These are phyloP conservation scores for Alternaria panax DNA, from an alignment of 2,329 filamentous ascomycete genomes.

Conservation along the genomic window DNA sequence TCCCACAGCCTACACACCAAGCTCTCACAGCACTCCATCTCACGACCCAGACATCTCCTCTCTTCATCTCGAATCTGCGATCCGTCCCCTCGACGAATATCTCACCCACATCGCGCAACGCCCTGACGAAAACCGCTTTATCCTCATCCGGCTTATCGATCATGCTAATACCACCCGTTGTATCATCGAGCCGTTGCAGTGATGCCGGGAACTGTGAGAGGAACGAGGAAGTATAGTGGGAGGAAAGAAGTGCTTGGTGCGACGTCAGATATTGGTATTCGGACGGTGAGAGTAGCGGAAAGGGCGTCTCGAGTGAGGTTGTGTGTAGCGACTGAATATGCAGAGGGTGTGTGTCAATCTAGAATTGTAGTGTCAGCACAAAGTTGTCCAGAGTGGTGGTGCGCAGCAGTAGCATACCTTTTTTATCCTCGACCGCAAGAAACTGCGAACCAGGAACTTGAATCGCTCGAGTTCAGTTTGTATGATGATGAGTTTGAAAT, in stretches of 20 bases:
- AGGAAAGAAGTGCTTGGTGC: constrained; percentile 83
- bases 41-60: constrained; percentile 65
- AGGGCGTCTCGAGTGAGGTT: constrained; percentile 57
- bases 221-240: constrained; percentile 87
- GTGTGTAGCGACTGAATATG: constrained; percentile 68
- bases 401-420: constrained; percentile 68
- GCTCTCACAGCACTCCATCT: constrained; percentile 65
- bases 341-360: constrained; percentile 80
- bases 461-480: constrained; percentile 96
- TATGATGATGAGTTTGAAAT: constrained; percentile 91
- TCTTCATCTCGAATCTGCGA: constrained; percentile 54
- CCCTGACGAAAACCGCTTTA: constrained; percentile 82
- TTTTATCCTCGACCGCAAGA: constrained; percentile 82
- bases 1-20: constrained; percentile 64
- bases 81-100: constrained; percentile 67
- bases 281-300: constrained; percentile 68
- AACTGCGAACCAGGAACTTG: constrained; percentile 87
- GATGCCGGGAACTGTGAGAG: constrained; percentile 79
- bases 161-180: constrained; percentile 89
- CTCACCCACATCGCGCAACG: constrained; percentile 68
- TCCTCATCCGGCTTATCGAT: constrained; percentile 85
- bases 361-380: constrained; percentile 11
- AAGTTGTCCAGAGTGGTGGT: not conserved
- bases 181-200: constrained; percentile 88
- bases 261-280: constrained; percentile 84